Evolutionary conservation across 805 yeast species (phyloP).

Genomic region (Ogataea populi-albae): DNA sequence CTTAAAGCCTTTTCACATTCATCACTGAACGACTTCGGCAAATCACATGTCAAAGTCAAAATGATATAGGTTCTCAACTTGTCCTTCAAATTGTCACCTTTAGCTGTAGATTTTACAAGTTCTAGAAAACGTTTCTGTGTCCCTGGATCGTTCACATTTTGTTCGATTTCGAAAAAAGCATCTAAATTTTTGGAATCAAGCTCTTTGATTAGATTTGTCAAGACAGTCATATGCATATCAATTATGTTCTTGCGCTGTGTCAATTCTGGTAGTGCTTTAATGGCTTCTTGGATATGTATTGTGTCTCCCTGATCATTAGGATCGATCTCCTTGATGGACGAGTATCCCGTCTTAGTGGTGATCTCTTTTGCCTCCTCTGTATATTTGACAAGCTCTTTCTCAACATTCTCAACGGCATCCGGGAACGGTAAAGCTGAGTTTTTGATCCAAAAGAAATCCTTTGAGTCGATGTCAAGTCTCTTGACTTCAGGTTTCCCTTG

Average conservation of each 20-base stretch:
- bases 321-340: slow-evolving; percentile 73
- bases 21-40: slow-evolving; percentile 43
- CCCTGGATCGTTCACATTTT: slow-evolving; percentile 63
- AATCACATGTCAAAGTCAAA: slow-evolving; percentile 56
- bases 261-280: slow-evolving; percentile 87
- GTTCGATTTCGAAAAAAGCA: slow-evolving; percentile 91
- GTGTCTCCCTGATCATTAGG: slow-evolving; percentile 56
- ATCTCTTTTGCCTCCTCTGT: slow-evolving; percentile 86
- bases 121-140: slow-evolving; percentile 58
- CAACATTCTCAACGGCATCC: slow-evolving; percentile 97
- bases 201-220: slow-evolving; percentile 78
- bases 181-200: slow-evolving; percentile 86
- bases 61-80: slow-evolving; percentile 87
- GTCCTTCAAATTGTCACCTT: slow-evolving; percentile 58
- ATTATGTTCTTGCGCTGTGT: slow-evolving; percentile 83
- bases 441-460: slow-evolving; percentile 86
- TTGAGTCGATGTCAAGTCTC: slow-evolving; percentile 84
- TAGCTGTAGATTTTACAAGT: slow-evolving; percentile 50
- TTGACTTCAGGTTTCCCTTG: slow-evolving; percentile 43
- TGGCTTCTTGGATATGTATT: slow-evolving; percentile 74
- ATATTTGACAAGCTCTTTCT: slow-evolving; percentile 72
- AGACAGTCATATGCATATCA: slow-evolving; percentile 96
- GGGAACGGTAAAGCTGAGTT: slow-evolving; percentile 92
- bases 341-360: slow-evolving; percentile 70
- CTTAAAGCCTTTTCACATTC: slow-evolving; percentile 64